Conservation (phyloP, 2,329 filamentous ascomycete genomes). For the Verticillium dahliae region DNA sequence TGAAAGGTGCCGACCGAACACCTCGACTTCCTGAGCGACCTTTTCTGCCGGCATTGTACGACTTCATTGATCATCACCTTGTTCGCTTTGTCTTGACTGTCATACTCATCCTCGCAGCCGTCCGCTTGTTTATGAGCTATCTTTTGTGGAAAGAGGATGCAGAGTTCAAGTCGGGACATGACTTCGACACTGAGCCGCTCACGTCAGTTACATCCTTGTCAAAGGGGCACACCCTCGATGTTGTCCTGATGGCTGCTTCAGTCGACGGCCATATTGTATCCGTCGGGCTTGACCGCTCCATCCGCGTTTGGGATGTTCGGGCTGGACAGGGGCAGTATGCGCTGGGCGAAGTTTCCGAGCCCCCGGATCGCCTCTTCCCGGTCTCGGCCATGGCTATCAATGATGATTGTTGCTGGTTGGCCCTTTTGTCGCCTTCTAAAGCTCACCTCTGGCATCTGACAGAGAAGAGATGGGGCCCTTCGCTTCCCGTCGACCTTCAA, state of each 20-base stretch:
- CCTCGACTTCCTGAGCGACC: conserved; percentile 41
- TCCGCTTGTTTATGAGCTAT: conserved; percentile 68
- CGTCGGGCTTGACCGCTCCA: conserved; percentile 62
- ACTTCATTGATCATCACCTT: conserved; percentile 58
- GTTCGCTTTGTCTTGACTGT: conserved; percentile 56
- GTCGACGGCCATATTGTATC: conserved; percentile 61
- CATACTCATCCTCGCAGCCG: conserved; percentile 54
- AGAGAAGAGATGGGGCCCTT: conserved; percentile 49
- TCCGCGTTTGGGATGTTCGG: conserved; percentile 60
- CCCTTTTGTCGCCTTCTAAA: conserved; percentile 52
- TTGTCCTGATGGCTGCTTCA: conserved; percentile 58
- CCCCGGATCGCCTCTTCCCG: conserved; percentile 44
- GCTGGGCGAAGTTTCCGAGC: conserved; percentile 30
- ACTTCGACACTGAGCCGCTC: conserved; percentile 39
- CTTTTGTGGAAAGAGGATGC: conserved; percentile 60
- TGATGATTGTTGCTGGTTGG: conserved; percentile 57
- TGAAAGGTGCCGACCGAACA: conserved; percentile 61
- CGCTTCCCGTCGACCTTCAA: conserved; percentile 46
- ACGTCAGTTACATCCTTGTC: conserved; percentile 55
- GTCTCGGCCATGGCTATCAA: conserved; percentile 60
- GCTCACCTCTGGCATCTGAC: conserved; percentile 59
- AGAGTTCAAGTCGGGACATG: conserved; percentile 36
- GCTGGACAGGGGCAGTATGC: conserved; percentile 33
- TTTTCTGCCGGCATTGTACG: conserved; percentile 54
- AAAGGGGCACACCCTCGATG: conserved; percentile 61